Percentiles rank a stretch among this genome's conserved stretches.
Conservation (phyloP, 306 rosid species). For the Betula pendula region DNA sequence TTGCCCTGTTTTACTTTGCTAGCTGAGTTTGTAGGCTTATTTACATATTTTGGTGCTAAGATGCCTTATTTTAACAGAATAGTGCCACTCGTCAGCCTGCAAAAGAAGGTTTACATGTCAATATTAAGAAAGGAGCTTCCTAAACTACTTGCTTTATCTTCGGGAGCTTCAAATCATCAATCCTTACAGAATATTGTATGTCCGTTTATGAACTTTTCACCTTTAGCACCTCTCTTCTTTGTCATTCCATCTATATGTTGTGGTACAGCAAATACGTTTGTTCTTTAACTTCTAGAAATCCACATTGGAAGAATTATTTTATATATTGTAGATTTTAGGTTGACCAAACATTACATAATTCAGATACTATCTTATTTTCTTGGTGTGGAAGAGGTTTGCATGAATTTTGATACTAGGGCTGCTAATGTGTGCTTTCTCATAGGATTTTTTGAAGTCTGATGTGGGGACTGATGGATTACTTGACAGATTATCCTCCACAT, state of each 20-base stretch:
- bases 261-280: slow-evolving; percentile 14
- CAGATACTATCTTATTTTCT: not conserved
- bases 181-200: slow-evolving; percentile 86
- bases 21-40: not conserved
- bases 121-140: slow-evolving; percentile 88
- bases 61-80: slow-evolving; percentile 52
- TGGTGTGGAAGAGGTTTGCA: not conserved
- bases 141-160: slow-evolving; percentile 68
- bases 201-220: slow-evolving; percentile 23
- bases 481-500: not conserved
- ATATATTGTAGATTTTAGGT: not conserved
- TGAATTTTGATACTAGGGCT: not conserved
- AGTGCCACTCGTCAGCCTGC: slow-evolving; percentile 74
- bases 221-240: slow-evolving; percentile 10
- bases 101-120: slow-evolving; percentile 80
- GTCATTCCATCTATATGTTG: not conserved
- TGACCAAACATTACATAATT: not conserved
- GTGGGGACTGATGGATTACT: slow-evolving; percentile 2
- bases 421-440: not conserved
- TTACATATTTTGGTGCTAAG: slow-evolving; percentile 15
- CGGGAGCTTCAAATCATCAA: slow-evolving; percentile 72
- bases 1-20: slow-evolving; percentile 17
- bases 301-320: not conserved
- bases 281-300: not conserved
- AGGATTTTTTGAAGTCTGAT: not conserved